Percentiles rank a stretch among this genome's conserved stretches.
Conservation (phyloP, 2,329 filamentous ascomycete genomes). For the Penicillium sp. region DNA sequence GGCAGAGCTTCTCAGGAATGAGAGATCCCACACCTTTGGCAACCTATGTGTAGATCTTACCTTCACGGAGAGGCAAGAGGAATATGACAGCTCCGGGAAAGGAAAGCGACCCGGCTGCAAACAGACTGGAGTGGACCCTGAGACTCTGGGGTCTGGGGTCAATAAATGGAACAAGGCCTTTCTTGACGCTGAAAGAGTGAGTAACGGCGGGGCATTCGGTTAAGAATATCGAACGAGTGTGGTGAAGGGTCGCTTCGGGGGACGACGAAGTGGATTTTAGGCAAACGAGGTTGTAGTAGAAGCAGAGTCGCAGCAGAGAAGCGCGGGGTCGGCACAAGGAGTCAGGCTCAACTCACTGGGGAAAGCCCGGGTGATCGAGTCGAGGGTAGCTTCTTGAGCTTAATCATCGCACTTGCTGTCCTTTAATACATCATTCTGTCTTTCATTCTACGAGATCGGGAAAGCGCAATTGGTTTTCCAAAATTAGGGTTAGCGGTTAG, state of each 20-base stretch:
- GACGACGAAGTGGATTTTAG: slow-evolving; percentile 1
- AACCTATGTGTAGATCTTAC: slow-evolving; percentile 12
- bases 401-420: too few species aligned
- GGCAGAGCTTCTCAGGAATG: slow-evolving; percentile 1
- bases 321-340: neutral
- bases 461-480: neutral
- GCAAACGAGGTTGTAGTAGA: neutral
- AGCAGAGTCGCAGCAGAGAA: neutral
- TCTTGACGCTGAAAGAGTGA: slow-evolving; percentile 6
- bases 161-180: slow-evolving; percentile 20
- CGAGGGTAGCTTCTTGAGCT: too few species aligned
- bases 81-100: slow-evolving; percentile 5
- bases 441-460: neutral
- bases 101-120: slow-evolving; percentile 20
- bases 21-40: slow-evolving; percentile 12
- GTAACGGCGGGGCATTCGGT: slow-evolving; percentile 4
- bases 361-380: neutral
- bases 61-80: slow-evolving; percentile 2
- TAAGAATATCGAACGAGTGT: neutral
- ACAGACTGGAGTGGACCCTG: slow-evolving; percentile 16
- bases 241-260: neutral
- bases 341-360: neutral
- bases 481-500: neutral
- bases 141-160: slow-evolving; percentile 17
- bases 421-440: too few species aligned